phyloP scores from a whole-genome alignment of 768 basidiomycete species.

The Phaeotremella fagi region DNA sequence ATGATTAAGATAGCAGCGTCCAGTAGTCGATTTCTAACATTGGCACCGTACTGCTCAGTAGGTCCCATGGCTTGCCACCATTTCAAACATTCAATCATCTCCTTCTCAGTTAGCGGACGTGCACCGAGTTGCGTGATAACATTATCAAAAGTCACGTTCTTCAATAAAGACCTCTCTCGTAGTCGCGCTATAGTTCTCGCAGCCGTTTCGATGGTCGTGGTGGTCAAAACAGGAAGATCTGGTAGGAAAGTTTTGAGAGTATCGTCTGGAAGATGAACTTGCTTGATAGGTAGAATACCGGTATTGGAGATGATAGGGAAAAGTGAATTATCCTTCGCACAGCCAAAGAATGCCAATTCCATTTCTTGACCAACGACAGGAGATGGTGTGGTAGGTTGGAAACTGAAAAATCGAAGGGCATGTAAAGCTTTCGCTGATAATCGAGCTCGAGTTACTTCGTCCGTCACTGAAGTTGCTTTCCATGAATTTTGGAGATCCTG shows the following conservation, averaged over 20 bases:
- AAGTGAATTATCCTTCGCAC: conserved; percentile 51
- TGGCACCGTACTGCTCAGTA: conserved; percentile 44
- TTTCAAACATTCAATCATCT: conserved; percentile 74
- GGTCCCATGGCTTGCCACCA: conserved; percentile 70
- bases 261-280: conserved; percentile 69
- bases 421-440: conserved; percentile 66
- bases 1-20: conserved; percentile 62
- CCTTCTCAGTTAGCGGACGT: conserved; percentile 64
- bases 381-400: conserved; percentile 80
- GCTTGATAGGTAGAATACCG: conserved; percentile 63
- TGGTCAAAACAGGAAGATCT: conserved; percentile 67
- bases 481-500: conserved; percentile 39
- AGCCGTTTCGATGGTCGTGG: conserved; percentile 58
- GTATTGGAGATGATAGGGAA: conserved; percentile 71
- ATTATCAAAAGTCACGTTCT: conserved; percentile 72
- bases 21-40: conserved; percentile 59
- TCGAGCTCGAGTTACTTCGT: conserved; percentile 47
- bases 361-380: conserved; percentile 66
- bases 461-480: conserved; percentile 38
- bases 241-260: conserved; percentile 71
- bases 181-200: conserved; percentile 61
- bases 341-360: conserved; percentile 73
- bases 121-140: conserved; percentile 70
- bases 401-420: conserved; percentile 82
- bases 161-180: conserved; percentile 62